A percentile compares a stretch with the other conserved stretches of the same genome.
phyloP scores from a whole-genome alignment of 352 stramenopile genomes.

The Phytophthora melonis region DNA sequence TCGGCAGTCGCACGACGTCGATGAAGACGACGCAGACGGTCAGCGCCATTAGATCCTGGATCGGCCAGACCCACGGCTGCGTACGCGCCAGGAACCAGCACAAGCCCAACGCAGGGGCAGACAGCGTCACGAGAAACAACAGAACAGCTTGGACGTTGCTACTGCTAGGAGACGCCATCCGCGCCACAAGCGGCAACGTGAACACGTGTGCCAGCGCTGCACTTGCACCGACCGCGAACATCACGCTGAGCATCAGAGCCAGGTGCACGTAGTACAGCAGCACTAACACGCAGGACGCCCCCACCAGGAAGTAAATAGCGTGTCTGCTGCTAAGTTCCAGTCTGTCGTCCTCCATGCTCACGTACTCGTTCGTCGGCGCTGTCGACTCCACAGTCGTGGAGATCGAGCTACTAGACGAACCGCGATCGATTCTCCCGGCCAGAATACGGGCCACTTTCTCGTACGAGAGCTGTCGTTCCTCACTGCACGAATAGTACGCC shows the following conservation, averaged over 20 bases:
- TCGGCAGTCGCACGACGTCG: slow-evolving; percentile 79
- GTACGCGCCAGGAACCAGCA: slow-evolving; percentile 72
- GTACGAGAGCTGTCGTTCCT: slow-evolving; percentile 65
- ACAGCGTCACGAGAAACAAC: slow-evolving; percentile 28
- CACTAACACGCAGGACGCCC: slow-evolving; percentile 61
- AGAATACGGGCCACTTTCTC: slow-evolving; percentile 50
- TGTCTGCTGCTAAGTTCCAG: slow-evolving; percentile 65
- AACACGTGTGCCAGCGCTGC: slow-evolving; percentile 59
- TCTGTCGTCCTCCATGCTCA: slow-evolving; percentile 42
- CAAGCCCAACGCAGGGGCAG: slow-evolving; percentile 33
- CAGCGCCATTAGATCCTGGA: slow-evolving; percentile 90
- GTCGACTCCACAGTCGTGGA: slow-evolving; percentile 26
- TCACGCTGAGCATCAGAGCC: slow-evolving; percentile 57
- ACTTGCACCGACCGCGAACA: slow-evolving; percentile 64
- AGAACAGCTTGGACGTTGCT: slow-evolving; percentile 22
- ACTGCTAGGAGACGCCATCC: slow-evolving; percentile 23
- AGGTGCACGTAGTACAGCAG: slow-evolving; percentile 78
- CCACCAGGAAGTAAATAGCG: slow-evolving; percentile 64
- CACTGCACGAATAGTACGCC: slow-evolving; percentile 59
- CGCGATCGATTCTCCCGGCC: slow-evolving; percentile 17
- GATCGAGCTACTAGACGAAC: slow-evolving; percentile 25
- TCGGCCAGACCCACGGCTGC: slow-evolving; percentile 78
- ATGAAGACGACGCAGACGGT: slow-evolving; percentile 93
- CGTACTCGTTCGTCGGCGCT: slow-evolving; percentile 33
- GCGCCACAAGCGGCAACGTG: slow-evolving; percentile 46